A percentile compares a stretch with the other conserved stretches of the same genome.
Evolutionary conservation across 2,329 filamentous ascomycete genomes (phyloP).

Genomic region (Diaporthe vaccinii): DNA sequence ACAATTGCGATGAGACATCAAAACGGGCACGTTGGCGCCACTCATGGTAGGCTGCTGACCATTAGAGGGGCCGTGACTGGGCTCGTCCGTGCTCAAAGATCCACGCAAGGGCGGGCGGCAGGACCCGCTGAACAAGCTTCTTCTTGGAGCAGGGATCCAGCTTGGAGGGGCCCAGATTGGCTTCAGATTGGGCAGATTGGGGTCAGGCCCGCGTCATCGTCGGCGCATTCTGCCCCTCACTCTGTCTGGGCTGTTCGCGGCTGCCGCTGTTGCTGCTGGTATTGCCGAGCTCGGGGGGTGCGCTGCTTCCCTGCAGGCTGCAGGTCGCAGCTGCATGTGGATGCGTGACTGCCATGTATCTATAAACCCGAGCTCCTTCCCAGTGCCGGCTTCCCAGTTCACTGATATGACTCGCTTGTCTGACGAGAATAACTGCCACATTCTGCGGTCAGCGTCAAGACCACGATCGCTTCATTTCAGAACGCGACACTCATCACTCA

Average conservation of each 20-base stretch:
- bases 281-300: not conserved
- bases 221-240: slow-evolving; percentile 24
- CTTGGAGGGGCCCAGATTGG: not conserved
- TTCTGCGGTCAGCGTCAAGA: not conserved
- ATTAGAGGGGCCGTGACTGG: slow-evolving; percentile 38
- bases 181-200: not conserved
- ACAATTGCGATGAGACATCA: slow-evolving; percentile 37
- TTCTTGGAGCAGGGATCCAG: slow-evolving; percentile 11
- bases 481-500: not conserved
- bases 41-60: slow-evolving; percentile 34
- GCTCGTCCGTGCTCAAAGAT: not conserved
- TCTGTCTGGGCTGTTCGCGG: not conserved
- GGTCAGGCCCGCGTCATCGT: not conserved
- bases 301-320: not conserved
- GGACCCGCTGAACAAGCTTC: slow-evolving; percentile 38
- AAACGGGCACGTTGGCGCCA: not conserved
- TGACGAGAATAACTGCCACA: not conserved
- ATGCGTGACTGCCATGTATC: not conserved
- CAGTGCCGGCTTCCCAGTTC: not conserved
- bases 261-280: not conserved
- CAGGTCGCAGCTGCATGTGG: not conserved
- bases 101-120: not conserved
- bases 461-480: not conserved
- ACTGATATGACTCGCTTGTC: not conserved
- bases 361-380: not conserved